Percentiles rank a stretch among this genome's conserved stretches.
Conservation (phyloP, 192 early-diverging fungal species). For the Entomortierella lignicola region DNA sequence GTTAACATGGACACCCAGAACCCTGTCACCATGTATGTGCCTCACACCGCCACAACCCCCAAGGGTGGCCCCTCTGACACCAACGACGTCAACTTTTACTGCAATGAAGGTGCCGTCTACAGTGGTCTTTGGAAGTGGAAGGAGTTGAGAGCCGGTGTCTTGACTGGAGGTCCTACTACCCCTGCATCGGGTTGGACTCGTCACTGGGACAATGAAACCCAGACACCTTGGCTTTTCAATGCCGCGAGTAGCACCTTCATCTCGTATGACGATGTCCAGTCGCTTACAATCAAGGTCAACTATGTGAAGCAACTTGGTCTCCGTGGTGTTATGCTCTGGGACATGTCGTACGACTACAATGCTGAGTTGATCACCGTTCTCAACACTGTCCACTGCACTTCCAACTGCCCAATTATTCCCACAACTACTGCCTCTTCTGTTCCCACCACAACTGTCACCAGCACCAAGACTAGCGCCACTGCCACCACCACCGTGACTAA, state of each 20-base stretch:
- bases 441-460: neutral
- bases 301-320: conserved; percentile 60
- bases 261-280: conserved; percentile 81
- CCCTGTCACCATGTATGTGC: conserved; percentile 19
- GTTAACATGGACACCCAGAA: conserved; percentile 31
- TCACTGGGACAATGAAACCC: conserved; percentile 70
- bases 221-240: conserved; percentile 82
- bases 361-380: conserved; percentile 29
- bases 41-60: conserved; percentile 51
- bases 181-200: conserved; percentile 62
- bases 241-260: conserved; percentile 66
- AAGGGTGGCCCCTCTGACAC: conserved; percentile 65
- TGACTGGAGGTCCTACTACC: conserved; percentile 35
- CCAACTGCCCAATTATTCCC: conserved; percentile 17
- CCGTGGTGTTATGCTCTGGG: conserved; percentile 76
- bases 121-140: conserved; percentile 72
- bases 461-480: neutral
- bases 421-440: conserved; percentile 5
- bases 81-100: conserved; percentile 61
- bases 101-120: conserved; percentile 55
- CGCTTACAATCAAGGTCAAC: conserved; percentile 69
- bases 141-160: conserved; percentile 62
- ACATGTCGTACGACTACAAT: conserved; percentile 47
- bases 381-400: conserved; percentile 24
- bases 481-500: neutral